A percentile compares a stretch with the other conserved stretches of the same genome.
These are phyloP conservation scores for Sungouiella blattae DNA, from an alignment of 805 yeast species.

Conservation along the genomic window DNA sequence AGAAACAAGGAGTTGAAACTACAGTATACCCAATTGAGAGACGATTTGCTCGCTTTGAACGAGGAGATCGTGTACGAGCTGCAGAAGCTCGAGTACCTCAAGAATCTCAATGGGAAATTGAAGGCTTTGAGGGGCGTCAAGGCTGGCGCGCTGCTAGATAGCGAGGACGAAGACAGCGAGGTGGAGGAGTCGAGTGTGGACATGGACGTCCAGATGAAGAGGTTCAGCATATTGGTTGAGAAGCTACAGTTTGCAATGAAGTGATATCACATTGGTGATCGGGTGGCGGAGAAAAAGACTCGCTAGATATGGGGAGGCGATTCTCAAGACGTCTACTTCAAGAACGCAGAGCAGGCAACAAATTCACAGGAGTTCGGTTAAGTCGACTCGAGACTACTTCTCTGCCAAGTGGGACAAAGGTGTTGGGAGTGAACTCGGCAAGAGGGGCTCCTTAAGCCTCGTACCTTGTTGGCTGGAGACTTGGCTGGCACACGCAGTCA, in stretches of 20 bases:
- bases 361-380: not conserved
- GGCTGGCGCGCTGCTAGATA: slow-evolving; percentile 11
- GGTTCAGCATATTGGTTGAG: slow-evolving; percentile 27
- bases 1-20: slow-evolving; percentile 5
- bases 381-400: no score
- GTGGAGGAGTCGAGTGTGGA: slow-evolving; percentile 2
- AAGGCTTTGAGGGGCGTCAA: not conserved
- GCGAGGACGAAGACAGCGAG: slow-evolving; percentile 19
- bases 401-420: no score
- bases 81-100: slow-evolving; percentile 28
- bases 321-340: no score
- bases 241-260: slow-evolving; percentile 13
- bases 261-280: no score
- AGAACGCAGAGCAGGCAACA: not conserved
- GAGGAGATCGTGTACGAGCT: slow-evolving; percentile 22
- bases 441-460: no score
- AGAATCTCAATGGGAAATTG: slow-evolving; percentile 10
- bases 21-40: slow-evolving; percentile 9
- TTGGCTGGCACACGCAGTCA: no score
- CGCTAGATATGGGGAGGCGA: no score
- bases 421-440: no score
- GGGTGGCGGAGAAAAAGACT: no score
- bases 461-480: no score
- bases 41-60: slow-evolving; percentile 11
- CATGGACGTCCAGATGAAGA: slow-evolving; percentile 17